Evolutionary conservation across 2,329 filamentous ascomycete species (phyloP).

Genomic region (Macrophomina phaseolina): DNA sequence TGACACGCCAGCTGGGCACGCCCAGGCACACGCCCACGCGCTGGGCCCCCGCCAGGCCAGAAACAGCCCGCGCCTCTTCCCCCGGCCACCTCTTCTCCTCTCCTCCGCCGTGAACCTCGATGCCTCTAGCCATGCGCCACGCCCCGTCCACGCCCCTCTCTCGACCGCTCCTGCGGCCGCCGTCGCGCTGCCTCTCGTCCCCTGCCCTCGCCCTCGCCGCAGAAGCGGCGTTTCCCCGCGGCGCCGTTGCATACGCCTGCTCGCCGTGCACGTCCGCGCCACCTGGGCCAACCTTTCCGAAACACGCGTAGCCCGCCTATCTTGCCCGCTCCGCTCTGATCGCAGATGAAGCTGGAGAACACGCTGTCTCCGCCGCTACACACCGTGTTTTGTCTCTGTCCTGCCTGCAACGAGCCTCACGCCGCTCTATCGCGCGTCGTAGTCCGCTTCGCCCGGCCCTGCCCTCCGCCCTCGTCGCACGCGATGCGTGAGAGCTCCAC

Average conservation of each 20-base stretch:
- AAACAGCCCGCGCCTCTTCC: no score
- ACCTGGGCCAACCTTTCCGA: conserved; percentile 15
- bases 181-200: no score
- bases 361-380: background rate
- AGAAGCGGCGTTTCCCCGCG: no score
- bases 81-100: background rate
- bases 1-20: background rate
- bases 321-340: background rate
- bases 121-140: no score
- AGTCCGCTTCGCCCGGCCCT: background rate
- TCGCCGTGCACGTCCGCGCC: background rate
- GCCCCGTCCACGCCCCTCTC: background rate
- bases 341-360: no score
- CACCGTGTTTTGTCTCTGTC: background rate
- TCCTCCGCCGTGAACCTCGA: no score
- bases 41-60: background rate
- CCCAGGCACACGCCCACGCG: background rate
- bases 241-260: background rate
- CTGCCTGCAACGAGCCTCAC: background rate
- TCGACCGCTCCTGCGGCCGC: background rate
- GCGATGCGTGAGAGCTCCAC: background rate
- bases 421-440: background rate
- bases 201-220: no score
- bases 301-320: conserved; percentile 13
- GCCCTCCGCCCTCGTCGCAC: background rate